Percentiles rank a stretch among this genome's conserved stretches.
phyloP scores from a whole-genome alignment of 768 basidiomycete species.

The Psilocybe cyanescens region DNA sequence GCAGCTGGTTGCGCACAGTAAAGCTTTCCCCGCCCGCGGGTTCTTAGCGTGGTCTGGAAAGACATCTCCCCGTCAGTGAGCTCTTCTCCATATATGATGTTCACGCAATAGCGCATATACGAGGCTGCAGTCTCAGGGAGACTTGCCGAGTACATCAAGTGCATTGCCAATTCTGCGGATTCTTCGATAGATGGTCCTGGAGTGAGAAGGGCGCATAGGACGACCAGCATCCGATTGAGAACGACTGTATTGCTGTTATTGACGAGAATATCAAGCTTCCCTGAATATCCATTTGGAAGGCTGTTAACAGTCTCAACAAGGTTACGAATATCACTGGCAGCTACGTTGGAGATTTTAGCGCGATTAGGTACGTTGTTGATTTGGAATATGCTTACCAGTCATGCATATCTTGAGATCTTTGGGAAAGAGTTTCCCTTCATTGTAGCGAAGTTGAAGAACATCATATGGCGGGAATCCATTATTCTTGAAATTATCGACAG shows the following conservation, averaged over 20 bases:
- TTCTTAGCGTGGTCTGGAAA: slow-evolving; percentile 36
- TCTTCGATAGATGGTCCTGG: slow-evolving; percentile 43
- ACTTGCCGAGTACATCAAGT: slow-evolving; percentile 46
- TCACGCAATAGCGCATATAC: slow-evolving; percentile 38
- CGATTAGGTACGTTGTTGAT: background rate
- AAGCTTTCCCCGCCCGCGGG: slow-evolving; percentile 37
- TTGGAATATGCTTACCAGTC: slow-evolving; percentile 24
- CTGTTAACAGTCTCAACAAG: slow-evolving; percentile 39
- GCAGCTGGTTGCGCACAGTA: slow-evolving; percentile 40
- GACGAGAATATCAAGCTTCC: slow-evolving; percentile 41
- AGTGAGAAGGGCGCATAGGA: slow-evolving; percentile 39
- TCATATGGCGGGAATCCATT: slow-evolving; percentile 36
- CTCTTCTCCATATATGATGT: slow-evolving; percentile 37
- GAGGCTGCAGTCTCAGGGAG: slow-evolving; percentile 37
- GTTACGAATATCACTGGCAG: slow-evolving; percentile 38
- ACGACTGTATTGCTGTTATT: slow-evolving; percentile 41
- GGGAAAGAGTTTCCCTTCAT: slow-evolving; percentile 30
- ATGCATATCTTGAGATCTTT: slow-evolving; percentile 39
- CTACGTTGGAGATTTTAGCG: slow-evolving; percentile 16
- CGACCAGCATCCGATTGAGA: slow-evolving; percentile 43
- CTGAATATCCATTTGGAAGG: slow-evolving; percentile 37
- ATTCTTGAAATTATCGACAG: slow-evolving; percentile 22
- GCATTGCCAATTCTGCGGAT: slow-evolving; percentile 43
- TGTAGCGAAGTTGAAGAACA: slow-evolving; percentile 30
- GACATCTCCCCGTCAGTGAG: slow-evolving; percentile 37